Conservation (phyloP, 169 alveolate species). For the Cytauxzoon felis region DNA sequence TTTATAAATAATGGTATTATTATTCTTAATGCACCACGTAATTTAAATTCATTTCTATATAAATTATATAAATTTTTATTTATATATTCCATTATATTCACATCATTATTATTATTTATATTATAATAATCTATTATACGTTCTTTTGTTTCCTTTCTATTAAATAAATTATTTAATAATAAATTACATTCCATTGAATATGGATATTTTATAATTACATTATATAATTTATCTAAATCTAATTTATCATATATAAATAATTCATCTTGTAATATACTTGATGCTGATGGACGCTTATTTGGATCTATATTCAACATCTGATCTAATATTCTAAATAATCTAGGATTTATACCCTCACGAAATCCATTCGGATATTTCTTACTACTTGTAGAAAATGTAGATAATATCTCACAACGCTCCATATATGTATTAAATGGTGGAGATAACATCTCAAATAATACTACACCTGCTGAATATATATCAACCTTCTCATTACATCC, state of each 20-base stretch:
- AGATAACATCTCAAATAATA: conserved; percentile 79
- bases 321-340: conserved; percentile 62
- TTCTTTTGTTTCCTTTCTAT: conserved; percentile 35
- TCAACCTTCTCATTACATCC: conserved; percentile 77
- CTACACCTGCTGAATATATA: conserved; percentile 79
- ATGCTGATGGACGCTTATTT: conserved; percentile 68
- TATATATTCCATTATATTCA: conserved; percentile 45
- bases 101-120: conserved; percentile 11
- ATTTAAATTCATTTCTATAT: conserved; percentile 55
- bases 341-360: conserved; percentile 53
- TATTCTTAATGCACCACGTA: conserved; percentile 32
- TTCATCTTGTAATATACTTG: conserved; percentile 64
- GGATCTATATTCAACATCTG: conserved; percentile 69
- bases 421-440: conserved; percentile 77
- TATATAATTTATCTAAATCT: conserved; percentile 61
- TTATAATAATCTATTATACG: conserved; percentile 28
- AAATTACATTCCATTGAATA: conserved; percentile 70
- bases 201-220: conserved; percentile 64
- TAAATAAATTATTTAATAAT: conserved; percentile 64
- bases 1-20: conserved; percentile 45
- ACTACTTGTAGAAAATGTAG: conserved; percentile 55
- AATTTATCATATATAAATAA: conserved; percentile 56
- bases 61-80: conserved; percentile 40
- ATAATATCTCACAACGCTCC: conserved; percentile 74
- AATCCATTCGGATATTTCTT: conserved; percentile 70